These are phyloP conservation scores for Oropetium thomaeum DNA, from an alignment of 176 grass and related monocot genomes.

Conservation along the genomic window DNA sequence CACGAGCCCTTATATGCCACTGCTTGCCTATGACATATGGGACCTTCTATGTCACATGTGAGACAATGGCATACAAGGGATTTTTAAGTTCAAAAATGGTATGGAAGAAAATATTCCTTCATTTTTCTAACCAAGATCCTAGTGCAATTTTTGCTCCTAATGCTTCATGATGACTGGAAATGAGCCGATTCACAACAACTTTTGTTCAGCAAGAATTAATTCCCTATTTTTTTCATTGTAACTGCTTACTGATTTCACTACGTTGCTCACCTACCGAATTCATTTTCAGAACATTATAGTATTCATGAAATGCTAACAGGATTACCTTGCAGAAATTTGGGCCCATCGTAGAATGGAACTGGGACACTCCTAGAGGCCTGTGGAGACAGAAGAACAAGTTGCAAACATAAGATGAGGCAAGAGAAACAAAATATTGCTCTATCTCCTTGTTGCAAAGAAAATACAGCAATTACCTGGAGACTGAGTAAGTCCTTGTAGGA, in stretches of 20 bases:
- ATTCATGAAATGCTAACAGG: background rate
- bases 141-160: background rate
- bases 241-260: background rate
- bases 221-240: conserved; percentile 7
- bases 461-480: conserved; percentile 65
- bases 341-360: conserved; percentile 57
- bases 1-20: too few species aligned
- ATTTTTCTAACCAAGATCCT: conserved; percentile 3
- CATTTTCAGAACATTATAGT: background rate
- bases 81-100: too few species aligned
- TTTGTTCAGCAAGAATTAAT: background rate
- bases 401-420: conserved; percentile 15
- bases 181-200: background rate
- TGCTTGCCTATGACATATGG: too few species aligned
- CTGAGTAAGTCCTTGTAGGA: conserved; percentile 59
- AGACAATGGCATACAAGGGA: too few species aligned
- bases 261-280: background rate
- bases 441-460: background rate
- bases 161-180: background rate
- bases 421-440: conserved; percentile 5
- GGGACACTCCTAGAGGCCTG: conserved; percentile 69
- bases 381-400: background rate
- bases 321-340: conserved; percentile 64
- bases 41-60: too few species aligned
- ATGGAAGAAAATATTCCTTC: too few species aligned